A percentile compares a stretch with the other conserved stretches of the same genome.
These are phyloP conservation scores for Zalerion maritima DNA, from an alignment of 495 filamentous ascomycete species.

Conservation along the genomic window DNA sequence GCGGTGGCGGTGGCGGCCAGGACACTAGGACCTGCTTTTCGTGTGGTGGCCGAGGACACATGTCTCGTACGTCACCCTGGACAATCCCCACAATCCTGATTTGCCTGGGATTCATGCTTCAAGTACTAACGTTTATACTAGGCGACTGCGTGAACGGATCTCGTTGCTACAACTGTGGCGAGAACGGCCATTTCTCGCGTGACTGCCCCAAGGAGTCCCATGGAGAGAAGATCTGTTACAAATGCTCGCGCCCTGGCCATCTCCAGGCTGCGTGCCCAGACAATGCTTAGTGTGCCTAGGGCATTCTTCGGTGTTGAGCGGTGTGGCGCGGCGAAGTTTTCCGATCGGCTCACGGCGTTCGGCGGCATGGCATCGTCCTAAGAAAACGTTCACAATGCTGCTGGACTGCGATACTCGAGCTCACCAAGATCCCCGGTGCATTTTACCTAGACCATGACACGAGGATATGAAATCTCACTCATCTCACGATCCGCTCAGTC, in stretches of 20 bases:
- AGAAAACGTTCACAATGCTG: too few species aligned
- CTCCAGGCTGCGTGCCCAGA: conserved; percentile 86
- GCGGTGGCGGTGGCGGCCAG: conserved; percentile 33
- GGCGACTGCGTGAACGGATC: conserved; percentile 92
- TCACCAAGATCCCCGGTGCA: too few species aligned
- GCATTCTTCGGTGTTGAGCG: too few species aligned
- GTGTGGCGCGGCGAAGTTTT: too few species aligned
- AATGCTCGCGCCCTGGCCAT: conserved; percentile 97
- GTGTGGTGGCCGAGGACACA: conserved; percentile 91
- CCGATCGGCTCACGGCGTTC: too few species aligned
- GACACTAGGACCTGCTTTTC: conserved; percentile 85
- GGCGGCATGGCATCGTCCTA: too few species aligned
- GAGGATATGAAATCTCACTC: too few species aligned
- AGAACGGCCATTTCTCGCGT: conserved; percentile 84
- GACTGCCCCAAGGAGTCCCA: conserved; percentile 82
- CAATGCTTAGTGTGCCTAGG: too few species aligned
- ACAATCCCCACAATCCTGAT: not conserved
- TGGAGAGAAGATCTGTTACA: conserved; percentile 94
- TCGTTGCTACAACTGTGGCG: conserved; percentile 99
- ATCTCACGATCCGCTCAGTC: too few species aligned
- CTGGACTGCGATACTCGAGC: too few species aligned
- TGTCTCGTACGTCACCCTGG: conserved; percentile 49
- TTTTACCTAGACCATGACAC: too few species aligned
- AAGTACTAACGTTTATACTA: conserved; percentile 6
- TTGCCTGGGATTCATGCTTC: not conserved